Base-by-base conservation (phyloP, 371 early-diverging fungal genomes). In the Nematocida ironsii region DNA sequence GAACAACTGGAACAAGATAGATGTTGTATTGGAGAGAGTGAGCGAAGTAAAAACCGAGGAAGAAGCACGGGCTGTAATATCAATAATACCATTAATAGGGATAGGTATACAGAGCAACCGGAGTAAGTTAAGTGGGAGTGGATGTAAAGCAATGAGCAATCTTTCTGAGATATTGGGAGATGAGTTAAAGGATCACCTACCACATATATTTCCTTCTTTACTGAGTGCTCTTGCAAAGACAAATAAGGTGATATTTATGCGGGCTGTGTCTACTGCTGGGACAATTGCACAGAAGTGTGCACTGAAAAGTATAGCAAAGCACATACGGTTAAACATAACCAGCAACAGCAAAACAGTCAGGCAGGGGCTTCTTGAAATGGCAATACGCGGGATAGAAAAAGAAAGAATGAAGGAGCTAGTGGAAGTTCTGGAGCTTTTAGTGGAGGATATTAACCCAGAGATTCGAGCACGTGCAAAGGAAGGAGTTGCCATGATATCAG, bases 1-100 rank as follows among this genome's bases (percentile, higher is more conserved):
- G 42, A 78, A 23, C n/a, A 78, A 78, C 72, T 78, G 80, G 80
- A 69, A 45, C 62, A 78, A 70, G 48, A 78, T 78, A 70, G 80
- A 78, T 60, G 7, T 13, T 13, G 61, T 71, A 13, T 42, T 78
- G 68, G 72, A 71, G 48, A 50, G 56, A 45, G 18, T 78, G 6
- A 44, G 9, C 9, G 45, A 47, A 18, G 60, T 45, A 40, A 56
- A 58, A 42, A 60, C 18, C 25, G 40, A 47, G 42, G 80, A 70
- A 70, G 80, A 69, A 5, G 61, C 48, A 3, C 0, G 27, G 33
- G 0, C n/a, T 16, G 16, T 55, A 5, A 20, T 45, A 23, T n/a
- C 33, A 16, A n/a, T 78, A 23, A 27, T 58, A 18, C 47, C 82
- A 9, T 33, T 78, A 20, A 62, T 78, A 16, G 39, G 68, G n/a